Base-by-base conservation (phyloP, 2,329 filamentous ascomycete species). In the Xylaria digitata region DNA sequence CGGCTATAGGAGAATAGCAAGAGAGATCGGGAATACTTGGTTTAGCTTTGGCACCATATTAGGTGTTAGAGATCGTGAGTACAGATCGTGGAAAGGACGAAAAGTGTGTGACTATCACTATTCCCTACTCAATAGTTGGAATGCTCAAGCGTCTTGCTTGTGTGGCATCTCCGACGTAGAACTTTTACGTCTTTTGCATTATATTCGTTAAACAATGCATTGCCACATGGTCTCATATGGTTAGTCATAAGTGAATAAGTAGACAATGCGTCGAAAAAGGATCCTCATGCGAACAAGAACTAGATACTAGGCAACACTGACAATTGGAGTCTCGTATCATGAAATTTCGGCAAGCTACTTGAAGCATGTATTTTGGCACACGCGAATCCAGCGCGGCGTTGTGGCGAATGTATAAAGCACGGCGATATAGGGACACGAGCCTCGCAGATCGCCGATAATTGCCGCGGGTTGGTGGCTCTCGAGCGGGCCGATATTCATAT, bases 271-370 rank as follows among this genome's bases (percentile, higher is more conserved):
- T 45, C 42, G 26, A 26, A 40, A 52, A 59, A 46, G n/a, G 23
- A 48, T 48, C 58, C 50, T 32, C 23, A 48, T 32, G 23, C 21
- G 50, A 40, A 19, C 52, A 58, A 52, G 57, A 63, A 56, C 62
- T 63, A 56, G 40, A 52, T 54, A 40, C 19, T 60, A 52, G 37
- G 59, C 34, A 58, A 46, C 55, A 30, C 37, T 61, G 49, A 54
- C 63, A 66, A 60, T 68, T 30, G 55, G 54, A 59, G 50, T 60
- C 40, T 73, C 73, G 71, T 70, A 71, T 73, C 70, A 70, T 71
- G 67, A 66, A 69, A 71, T 68, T 53, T 70, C 72, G 72, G 71
- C 66, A 75, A 69, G 68, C 71, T 71, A 66, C 74, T 59, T 71
- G 49, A 67, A 65, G 67, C 62, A 68, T 42, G 34, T 43, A 50